Evolutionary conservation across 108 stramenopile genomes (phyloP), one percentile per base, ranked within the genome.

Genomic region (Cyclotella distinguenda): DNA sequence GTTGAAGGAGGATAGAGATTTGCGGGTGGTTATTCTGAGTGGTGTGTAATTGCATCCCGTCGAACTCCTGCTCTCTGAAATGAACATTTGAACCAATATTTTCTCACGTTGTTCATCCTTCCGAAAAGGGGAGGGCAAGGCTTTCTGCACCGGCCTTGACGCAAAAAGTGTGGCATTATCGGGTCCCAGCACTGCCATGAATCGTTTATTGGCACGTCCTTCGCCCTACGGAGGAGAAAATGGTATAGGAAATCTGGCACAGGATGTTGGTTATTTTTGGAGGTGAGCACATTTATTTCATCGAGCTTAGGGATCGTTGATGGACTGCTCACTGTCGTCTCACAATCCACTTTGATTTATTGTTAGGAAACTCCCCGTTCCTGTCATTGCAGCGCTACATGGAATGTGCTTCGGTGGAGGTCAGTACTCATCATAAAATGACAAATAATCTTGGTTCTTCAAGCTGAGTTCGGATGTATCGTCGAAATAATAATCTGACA

Each of bases 321-420:
- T n/a, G n/a, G n/a, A n/a, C n/a, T n/a, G n/a, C n/a, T n/a, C n/a
- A n/a, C n/a, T n/a, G n/a, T n/a, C n/a, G n/a, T 49, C 16, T 55
- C 44, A 45, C 44, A n/a, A 45, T 54, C 13, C 25, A 35, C 35
- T 9, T 26, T 68, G 8, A 35, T 42, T 19, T 13, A 30, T 51
- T 34, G 19, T 1, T 30, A 72, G 95, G 36, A 60, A 81, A 39
- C 22, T 93, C 33, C 87, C 88, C 13, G 89, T 85, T 33, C 95
- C 95, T n/a, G 95, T 96, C 32, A 86, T 96, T 64, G 82, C 82
- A 28, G 81, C 75, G 21, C 50, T 96, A 40, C 91, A 91, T 63
- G 95, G 95, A 39, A 84, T 89, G 80, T 96, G 95, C 62, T 93
- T 79, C 70, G 95, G 95, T 19, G 95, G 91, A 40, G 94, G 81